These are phyloP conservation scores for Aegilops bicornis DNA, from an alignment of 176 grass and related monocot genomes.

Conservation along the genomic window DNA sequence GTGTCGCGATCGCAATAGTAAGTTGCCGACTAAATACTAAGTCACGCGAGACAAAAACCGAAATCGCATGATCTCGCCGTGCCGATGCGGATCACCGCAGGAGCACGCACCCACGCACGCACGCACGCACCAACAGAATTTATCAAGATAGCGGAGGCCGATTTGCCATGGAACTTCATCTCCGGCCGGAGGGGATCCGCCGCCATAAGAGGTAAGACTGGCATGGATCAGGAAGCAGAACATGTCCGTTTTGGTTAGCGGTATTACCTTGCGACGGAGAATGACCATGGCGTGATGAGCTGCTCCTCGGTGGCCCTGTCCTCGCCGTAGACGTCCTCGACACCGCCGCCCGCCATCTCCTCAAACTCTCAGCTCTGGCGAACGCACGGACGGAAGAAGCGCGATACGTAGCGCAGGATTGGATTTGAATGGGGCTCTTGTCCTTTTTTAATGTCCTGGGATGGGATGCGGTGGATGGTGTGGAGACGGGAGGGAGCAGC, in stretches of 20 bases:
- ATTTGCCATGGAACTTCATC: not conserved
- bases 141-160: not conserved
- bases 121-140: not conserved
- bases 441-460: not conserved
- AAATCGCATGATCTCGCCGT: not conserved
- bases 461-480: not conserved
- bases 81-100: not conserved
- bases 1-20: too few species aligned
- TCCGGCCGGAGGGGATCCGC: not conserved
- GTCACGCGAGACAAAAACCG: not conserved
- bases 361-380: not conserved
- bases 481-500: not conserved
- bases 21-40: not conserved
- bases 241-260: not conserved
- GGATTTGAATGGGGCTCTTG: not conserved
- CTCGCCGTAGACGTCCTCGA: constrained; percentile 71
- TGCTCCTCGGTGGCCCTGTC: constrained; percentile 94
- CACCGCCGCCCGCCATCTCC: constrained; percentile 62
- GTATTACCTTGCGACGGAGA: constrained; percentile 84
- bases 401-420: not conserved
- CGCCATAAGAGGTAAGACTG: too few species aligned
- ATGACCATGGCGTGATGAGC: constrained; percentile 76
- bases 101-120: too few species aligned
- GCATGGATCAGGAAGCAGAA: too few species aligned
- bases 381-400: not conserved